A percentile compares a stretch with the other conserved stretches of the same genome.
These are phyloP conservation scores for Cryptosporidium meleagridis DNA, from an alignment of 169 alveolate species.

Conservation along the genomic window DNA sequence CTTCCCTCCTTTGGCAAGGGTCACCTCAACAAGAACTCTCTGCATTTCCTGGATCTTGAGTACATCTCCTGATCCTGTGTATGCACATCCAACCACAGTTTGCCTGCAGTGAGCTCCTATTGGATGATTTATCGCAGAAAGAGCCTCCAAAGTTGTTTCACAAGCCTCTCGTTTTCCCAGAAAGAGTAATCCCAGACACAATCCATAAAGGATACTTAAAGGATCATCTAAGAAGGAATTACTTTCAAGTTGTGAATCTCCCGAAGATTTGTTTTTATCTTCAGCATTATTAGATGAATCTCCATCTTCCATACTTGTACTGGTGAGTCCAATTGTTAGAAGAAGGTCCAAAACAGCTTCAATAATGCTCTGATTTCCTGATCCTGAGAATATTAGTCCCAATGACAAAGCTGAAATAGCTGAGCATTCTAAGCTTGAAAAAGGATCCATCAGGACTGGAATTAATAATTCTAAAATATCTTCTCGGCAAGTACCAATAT, in stretches of 20 bases:
- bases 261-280: neutral
- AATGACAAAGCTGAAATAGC: slow-evolving; percentile 96
- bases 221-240: slow-evolving; percentile 70
- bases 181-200: slow-evolving; percentile 89
- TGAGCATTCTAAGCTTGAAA: slow-evolving; percentile 90
- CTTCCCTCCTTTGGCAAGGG: slow-evolving; percentile 9
- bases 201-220: slow-evolving; percentile 73
- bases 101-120: slow-evolving; percentile 74
- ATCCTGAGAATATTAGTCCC: slow-evolving; percentile 96
- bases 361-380: slow-evolving; percentile 93
- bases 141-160: slow-evolving; percentile 91
- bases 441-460: slow-evolving; percentile 89
- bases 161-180: slow-evolving; percentile 91
- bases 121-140: slow-evolving; percentile 83
- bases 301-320: neutral
- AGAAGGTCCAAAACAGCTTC: slow-evolving; percentile 89
- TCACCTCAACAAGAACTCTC: slow-evolving; percentile 87
- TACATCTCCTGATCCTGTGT: slow-evolving; percentile 98
- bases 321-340: slow-evolving; percentile 17
- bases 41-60: slow-evolving; percentile 94
- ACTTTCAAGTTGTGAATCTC: slow-evolving; percentile 14
- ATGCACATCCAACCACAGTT: slow-evolving; percentile 88
- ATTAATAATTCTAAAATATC: slow-evolving; percentile 89
- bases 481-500: slow-evolving; percentile 96
- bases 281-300: neutral